Evolutionary conservation across 768 basidiomycete species (phyloP), one percentile per base, ranked within the genome.

Genomic region (Hypholoma sublateritium): DNA sequence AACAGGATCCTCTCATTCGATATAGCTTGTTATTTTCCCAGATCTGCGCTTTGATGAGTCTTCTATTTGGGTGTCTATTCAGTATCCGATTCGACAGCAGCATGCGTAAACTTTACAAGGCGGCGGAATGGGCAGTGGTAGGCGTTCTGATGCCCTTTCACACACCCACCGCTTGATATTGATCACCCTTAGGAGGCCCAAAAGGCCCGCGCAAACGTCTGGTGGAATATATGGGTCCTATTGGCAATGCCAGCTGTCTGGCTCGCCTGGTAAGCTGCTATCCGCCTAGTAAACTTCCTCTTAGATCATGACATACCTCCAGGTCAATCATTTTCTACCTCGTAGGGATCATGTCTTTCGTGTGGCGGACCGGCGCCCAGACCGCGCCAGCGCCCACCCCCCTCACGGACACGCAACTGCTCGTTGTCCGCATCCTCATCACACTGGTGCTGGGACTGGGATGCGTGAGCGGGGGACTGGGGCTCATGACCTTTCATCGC

Each of bases 321-420:
- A 82, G 81, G 81, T 83, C 86, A 1, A 80, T 87, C 62, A 76
- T 85, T n/a, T 69, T 82, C 24, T 64, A 86, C 65, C 61, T 81
- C 49, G 65, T 75, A 14, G 78, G 82, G 21, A 83, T 87, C 61
- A 77, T 87, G 65, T 70, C 81, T 2, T 87, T 79, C 57, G 74
- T 86, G 50, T 87, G 84, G 86, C 74, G 80, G 22, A 77, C 77
- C 0, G 81, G 80, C 12, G 70, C 76, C 0, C 57, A 63, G 21
- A 75, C 81, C 43, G 61, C 69, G 0, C 1, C 44, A 8, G 45
- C 65, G 16, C 65, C 70, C 0, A 0, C 59, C 4, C 13, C 21
- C 12, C 36, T 59, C 16, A 56, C 63, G 8, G n/a, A 56, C 6
- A 32, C 19, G 12, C 34, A 35, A 2, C 52, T 62, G 9, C 62